phyloP scores from a whole-genome alignment of 2,329 filamentous ascomycete species.

The Aspergillus tanneri region DNA sequence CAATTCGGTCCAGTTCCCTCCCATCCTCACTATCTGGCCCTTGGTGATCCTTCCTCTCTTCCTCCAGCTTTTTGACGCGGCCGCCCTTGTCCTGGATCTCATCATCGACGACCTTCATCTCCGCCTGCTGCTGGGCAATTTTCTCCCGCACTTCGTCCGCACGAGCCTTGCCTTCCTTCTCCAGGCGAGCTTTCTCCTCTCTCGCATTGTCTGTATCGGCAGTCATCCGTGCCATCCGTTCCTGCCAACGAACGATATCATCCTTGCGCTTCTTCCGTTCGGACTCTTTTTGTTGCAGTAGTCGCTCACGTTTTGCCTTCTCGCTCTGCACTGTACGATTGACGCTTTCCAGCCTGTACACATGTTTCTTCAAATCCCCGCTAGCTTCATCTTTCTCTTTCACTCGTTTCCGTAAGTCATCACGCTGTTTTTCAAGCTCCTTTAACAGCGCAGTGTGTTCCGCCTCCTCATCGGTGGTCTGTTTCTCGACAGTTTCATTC shows the following conservation, averaged over 20 bases:
- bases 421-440: constrained; percentile 72
- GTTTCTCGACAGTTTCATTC: constrained; percentile 72
- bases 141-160: constrained; percentile 45
- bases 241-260: constrained; percentile 59
- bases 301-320: constrained; percentile 71
- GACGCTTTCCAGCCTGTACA: constrained; percentile 74
- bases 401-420: constrained; percentile 71
- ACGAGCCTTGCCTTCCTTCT: constrained; percentile 41
- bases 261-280: constrained; percentile 61
- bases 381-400: constrained; percentile 92
- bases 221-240: constrained; percentile 54
- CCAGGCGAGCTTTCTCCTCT: constrained; percentile 44
- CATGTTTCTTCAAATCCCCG: constrained; percentile 76
- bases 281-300: constrained; percentile 59
- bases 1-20: constrained; percentile 50
- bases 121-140: constrained; percentile 46
- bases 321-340: constrained; percentile 79
- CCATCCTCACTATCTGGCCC: constrained; percentile 52
- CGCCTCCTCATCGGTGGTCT: constrained; percentile 66
- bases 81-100: constrained; percentile 60
- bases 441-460: constrained; percentile 66
- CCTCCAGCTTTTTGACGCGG: constrained; percentile 62
- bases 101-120: constrained; percentile 60
- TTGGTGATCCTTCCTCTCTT: constrained; percentile 53
- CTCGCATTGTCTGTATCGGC: constrained; percentile 48